These are phyloP conservation scores for Phytophthora litchii DNA, from an alignment of 352 stramenopile genomes.

Conservation along the genomic window DNA sequence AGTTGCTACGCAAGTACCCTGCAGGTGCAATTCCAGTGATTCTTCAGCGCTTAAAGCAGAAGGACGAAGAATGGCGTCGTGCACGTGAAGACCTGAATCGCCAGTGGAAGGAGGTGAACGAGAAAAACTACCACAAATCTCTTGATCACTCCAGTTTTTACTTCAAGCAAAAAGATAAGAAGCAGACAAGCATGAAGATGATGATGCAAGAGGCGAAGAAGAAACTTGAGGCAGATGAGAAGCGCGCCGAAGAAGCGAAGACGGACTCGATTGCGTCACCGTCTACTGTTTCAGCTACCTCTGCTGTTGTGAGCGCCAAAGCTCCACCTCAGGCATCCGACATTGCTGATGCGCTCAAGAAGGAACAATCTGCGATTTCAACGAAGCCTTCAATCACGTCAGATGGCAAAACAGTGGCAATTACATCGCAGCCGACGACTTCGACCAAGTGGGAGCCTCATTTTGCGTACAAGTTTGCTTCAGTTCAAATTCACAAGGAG, in stretches of 20 bases:
- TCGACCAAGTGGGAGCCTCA: slow-evolving; percentile 61
- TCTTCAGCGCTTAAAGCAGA: slow-evolving; percentile 98
- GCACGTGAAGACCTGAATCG: slow-evolving; percentile 95
- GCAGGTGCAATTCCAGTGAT: slow-evolving; percentile 97
- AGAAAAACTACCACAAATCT: slow-evolving; percentile 99
- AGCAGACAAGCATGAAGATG: slow-evolving; percentile 94
- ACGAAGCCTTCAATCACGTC: slow-evolving; percentile 10
- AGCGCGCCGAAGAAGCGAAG: slow-evolving; percentile 40
- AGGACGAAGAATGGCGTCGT: slow-evolving; percentile 96
- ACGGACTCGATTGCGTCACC: slow-evolving; percentile 24
- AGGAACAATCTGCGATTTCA: slow-evolving; percentile 42
- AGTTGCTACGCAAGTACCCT: slow-evolving; percentile 97
- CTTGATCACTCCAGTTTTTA: slow-evolving; percentile 99
- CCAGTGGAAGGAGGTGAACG: slow-evolving; percentile 97
- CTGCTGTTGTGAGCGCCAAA: slow-evolving; percentile 27
- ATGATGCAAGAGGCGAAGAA: slow-evolving; percentile 91
- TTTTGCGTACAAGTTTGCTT: slow-evolving; percentile 76
- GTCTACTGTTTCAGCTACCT: slow-evolving; percentile 34
- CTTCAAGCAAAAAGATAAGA: slow-evolving; percentile 99
- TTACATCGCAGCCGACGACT: slow-evolving; percentile 9
- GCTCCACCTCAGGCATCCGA: slow-evolving; percentile 52
- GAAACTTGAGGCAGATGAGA: slow-evolving; percentile 73
- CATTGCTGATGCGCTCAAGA: slow-evolving; percentile 70
- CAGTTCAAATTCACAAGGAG: slow-evolving; percentile 87
- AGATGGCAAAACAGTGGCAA: slow-evolving; percentile 6